Percentiles rank a stretch among this genome's conserved stretches.
Evolutionary conservation across 345 rosid genomes (phyloP).

Genomic region (Gynandropsis gynandra): DNA sequence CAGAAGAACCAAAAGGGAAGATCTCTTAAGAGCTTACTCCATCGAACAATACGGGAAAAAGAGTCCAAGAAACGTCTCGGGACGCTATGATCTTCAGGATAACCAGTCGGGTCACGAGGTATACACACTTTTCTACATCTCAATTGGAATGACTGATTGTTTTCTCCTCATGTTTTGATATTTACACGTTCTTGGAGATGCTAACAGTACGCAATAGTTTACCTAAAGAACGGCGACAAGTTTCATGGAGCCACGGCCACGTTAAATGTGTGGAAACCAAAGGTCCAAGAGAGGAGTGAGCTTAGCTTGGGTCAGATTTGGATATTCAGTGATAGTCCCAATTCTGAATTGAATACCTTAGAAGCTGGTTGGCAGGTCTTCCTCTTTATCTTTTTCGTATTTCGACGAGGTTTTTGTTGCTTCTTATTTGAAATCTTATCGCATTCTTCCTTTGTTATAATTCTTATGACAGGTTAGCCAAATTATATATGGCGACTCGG

Average conservation of each 20-base stretch:
- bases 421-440: not conserved
- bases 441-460: not conserved
- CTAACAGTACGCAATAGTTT: constrained; percentile 47
- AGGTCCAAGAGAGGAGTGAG: constrained; percentile 44
- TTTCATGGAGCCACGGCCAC: constrained; percentile 50
- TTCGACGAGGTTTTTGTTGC: not conserved
- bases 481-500: constrained; percentile 52
- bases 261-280: constrained; percentile 59
- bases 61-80: not conserved
- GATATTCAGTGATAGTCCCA: constrained; percentile 44
- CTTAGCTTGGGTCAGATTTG: constrained; percentile 62
- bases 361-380: constrained; percentile 75
- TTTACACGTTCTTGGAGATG: constrained; percentile 15
- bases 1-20: constrained; percentile 49
- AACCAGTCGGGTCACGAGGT: not conserved
- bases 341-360: constrained; percentile 43
- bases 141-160: too few relatives aligned
- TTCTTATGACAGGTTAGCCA: constrained; percentile 55
- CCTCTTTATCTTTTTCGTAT: constrained; percentile 7
- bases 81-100: not conserved
- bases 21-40: constrained; percentile 43
- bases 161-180: too few relatives aligned
- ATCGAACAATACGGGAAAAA: constrained; percentile 44
- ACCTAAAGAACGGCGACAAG: constrained; percentile 35
- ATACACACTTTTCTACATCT: not conserved